Evolutionary conservation across 2,329 filamentous ascomycete genomes (phyloP).

Genomic region (Spiromastix sp.): DNA sequence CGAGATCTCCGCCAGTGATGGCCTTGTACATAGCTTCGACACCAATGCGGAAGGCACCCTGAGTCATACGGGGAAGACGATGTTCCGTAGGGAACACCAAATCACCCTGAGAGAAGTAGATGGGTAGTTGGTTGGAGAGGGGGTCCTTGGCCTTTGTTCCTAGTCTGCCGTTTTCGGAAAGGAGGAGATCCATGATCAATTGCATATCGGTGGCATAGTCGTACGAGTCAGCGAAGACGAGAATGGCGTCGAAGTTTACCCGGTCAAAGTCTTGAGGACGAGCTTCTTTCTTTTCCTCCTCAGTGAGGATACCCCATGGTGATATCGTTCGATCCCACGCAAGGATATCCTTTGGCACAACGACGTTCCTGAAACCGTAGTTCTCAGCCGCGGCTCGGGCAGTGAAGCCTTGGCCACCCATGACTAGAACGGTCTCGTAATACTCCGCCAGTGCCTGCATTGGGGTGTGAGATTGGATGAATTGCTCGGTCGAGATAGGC

Average conservation of each 20-base stretch:
- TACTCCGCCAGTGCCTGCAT: conserved; percentile 68
- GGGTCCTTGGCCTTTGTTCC: conserved; percentile 57
- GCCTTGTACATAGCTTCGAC: conserved; percentile 57
- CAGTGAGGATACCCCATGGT: conserved; percentile 58
- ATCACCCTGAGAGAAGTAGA: conserved; percentile 62
- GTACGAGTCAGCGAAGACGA: conserved; percentile 64
- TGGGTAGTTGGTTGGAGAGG: conserved; percentile 55
- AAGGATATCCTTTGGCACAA: conserved; percentile 64
- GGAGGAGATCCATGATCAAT: conserved; percentile 64
- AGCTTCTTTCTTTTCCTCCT: conserved; percentile 56
- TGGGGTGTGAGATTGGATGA: conserved; percentile 67
- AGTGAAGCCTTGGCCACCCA: conserved; percentile 65
- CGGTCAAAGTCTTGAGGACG: conserved; percentile 62
- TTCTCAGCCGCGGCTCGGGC: conserved; percentile 63
- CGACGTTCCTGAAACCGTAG: conserved; percentile 64
- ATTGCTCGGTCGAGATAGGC: conserved; percentile 59
- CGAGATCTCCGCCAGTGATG: conserved; percentile 57
- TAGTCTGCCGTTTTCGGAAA: conserved; percentile 56
- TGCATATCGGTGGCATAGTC: conserved; percentile 68
- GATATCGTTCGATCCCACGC: conserved; percentile 60
- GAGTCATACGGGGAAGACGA: conserved; percentile 55
- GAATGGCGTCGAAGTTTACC: conserved; percentile 61
- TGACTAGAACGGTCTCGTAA: conserved; percentile 65
- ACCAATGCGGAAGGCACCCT: conserved; percentile 65
- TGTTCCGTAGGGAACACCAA: conserved; percentile 55